Conservation (phyloP, 139 green algal species). For the Coccomyxa sp. region DNA sequence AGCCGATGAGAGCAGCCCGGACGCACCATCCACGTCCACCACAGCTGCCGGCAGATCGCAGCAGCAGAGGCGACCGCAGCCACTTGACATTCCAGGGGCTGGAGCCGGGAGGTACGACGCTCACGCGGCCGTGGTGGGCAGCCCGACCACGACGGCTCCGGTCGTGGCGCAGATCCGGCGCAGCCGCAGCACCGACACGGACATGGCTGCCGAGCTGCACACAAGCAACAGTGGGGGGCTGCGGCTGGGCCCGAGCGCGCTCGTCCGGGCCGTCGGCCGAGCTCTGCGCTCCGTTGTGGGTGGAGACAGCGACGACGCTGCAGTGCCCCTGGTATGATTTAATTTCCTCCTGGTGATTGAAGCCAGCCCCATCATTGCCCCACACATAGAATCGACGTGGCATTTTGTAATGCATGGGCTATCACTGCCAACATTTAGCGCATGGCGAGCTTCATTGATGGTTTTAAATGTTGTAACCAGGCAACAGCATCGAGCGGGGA, state of each 20-base stretch:
- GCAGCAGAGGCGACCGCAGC: not conserved
- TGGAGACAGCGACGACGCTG: not conserved
- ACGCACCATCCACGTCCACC: too few species aligned
- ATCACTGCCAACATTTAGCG: too few species aligned
- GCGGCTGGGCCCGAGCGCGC: not conserved
- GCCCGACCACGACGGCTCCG: not conserved
- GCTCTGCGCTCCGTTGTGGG: not conserved
- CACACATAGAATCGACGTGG: too few species aligned
- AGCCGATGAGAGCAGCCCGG: too few species aligned
- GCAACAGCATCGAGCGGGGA: not conserved
- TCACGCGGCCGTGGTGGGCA: not conserved
- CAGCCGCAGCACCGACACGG: not conserved
- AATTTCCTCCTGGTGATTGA: too few species aligned
- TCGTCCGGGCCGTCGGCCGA: not conserved
- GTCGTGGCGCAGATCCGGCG: not conserved
- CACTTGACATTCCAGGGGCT: not conserved
- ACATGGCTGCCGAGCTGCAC: not conserved
- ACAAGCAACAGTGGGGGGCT: not conserved
- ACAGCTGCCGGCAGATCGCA: too few species aligned
- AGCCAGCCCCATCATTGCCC: too few species aligned
- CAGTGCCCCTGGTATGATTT: too few species aligned
- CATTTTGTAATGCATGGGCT: too few species aligned
- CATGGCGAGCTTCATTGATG: too few species aligned
- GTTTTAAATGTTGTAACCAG: too few species aligned
- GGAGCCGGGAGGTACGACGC: not conserved